These are phyloP conservation scores for Mucor irregularis DNA, from an alignment of 371 early-diverging fungal species.

Conservation along the genomic window DNA sequence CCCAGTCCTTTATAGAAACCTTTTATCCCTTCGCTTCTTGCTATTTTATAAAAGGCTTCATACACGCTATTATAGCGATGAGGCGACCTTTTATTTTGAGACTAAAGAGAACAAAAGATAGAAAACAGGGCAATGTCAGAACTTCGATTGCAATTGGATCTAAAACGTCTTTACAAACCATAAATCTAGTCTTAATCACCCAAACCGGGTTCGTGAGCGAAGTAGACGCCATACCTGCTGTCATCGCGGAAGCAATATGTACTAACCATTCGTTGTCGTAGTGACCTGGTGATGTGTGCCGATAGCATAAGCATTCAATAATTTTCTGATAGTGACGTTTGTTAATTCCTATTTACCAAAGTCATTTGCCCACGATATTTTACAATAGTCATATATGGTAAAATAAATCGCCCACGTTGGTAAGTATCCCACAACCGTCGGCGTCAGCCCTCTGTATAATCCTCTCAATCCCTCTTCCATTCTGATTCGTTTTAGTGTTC, in stretches of 20 bases:
- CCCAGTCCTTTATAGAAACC: conserved; percentile 92
- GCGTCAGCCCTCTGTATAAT: conserved; percentile 84
- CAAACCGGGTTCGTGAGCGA: conserved; percentile 88
- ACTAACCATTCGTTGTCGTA: conserved; percentile 57
- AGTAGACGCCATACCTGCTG: conserved; percentile 83
- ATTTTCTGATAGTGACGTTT: too few relatives aligned
- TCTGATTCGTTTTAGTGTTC: conserved; percentile 73
- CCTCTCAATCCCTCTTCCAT: conserved; percentile 82
- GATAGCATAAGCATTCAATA: too few relatives aligned
- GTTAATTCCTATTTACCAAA: conserved; percentile 26
- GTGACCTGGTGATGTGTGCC: neutral
- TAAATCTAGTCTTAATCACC: conserved; percentile 92
- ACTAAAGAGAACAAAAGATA: too few relatives aligned
- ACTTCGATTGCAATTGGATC: too few relatives aligned
- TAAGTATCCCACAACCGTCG: conserved; percentile 83
- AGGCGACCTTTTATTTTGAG: conserved; percentile 69
- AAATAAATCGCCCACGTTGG: conserved; percentile 92
- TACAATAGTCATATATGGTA: conserved; percentile 74
- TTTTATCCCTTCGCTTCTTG: conserved; percentile 66
- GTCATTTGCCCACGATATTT: conserved; percentile 35
- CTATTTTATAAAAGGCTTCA: conserved; percentile 74
- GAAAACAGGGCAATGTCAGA: too few relatives aligned
- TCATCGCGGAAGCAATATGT: conserved; percentile 85
- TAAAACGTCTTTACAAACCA: too few relatives aligned
- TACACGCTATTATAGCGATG: conserved; percentile 73